Percentiles rank a stretch among this genome's conserved stretches.
phyloP scores from a whole-genome alignment of 139 green algal species.

The Chlorella ohadii region DNA sequence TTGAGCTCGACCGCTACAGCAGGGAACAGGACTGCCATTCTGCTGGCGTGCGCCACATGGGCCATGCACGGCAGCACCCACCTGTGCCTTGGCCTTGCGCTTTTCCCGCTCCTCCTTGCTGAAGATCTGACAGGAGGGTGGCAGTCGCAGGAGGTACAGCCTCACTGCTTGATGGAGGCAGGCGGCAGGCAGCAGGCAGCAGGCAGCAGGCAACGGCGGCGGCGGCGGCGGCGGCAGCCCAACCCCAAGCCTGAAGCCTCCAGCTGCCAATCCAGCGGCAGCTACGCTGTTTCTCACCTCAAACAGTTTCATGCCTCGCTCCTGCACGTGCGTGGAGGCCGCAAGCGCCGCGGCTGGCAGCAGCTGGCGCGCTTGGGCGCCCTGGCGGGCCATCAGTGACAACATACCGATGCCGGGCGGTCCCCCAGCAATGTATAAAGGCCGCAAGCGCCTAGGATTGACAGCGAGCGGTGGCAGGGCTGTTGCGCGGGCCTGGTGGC shows the following conservation, averaged over 20 bases:
- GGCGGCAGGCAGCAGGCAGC: neutral
- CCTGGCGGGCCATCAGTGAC: neutral
- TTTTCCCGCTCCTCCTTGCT: slow-evolving; percentile 49
- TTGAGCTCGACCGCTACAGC: too few species aligned
- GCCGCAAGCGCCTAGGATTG: too few species aligned
- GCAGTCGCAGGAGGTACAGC: neutral
- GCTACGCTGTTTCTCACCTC: neutral
- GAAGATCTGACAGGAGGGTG: slow-evolving; percentile 38
- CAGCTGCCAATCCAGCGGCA: too few species aligned
- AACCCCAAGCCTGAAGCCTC: neutral
- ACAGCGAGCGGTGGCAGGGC: too few species aligned
- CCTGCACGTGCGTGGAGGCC: neutral
- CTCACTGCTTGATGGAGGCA: too few species aligned
- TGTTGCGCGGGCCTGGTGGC: too few species aligned
- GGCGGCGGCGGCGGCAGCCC: neutral
- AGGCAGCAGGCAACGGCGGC: neutral
- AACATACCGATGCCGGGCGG: neutral
- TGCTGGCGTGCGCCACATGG: too few species aligned
- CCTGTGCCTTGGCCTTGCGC: slow-evolving; percentile 31
- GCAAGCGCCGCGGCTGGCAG: slow-evolving; percentile 7
- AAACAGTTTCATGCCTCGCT: slow-evolving; percentile 38
- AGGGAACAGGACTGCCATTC: too few species aligned
- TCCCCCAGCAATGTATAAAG: too few species aligned
- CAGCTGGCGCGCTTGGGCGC: slow-evolving; percentile 4
- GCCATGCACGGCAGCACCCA: too few species aligned